phyloP scores from a whole-genome alignment of 148 eudicot species.

The Linanthus parryae region DNA sequence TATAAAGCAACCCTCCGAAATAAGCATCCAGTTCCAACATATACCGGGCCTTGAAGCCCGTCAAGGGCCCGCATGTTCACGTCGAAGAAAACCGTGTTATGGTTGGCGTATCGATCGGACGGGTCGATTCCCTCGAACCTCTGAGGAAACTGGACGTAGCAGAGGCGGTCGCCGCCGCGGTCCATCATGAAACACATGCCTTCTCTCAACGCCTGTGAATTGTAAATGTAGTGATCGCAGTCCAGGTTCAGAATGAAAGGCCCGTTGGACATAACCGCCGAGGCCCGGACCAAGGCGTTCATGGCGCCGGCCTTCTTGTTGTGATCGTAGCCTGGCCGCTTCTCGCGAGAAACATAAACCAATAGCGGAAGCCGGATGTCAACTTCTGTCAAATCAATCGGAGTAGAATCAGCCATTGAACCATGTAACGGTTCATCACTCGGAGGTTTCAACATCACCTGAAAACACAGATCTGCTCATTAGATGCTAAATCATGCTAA shows the following conservation, averaged over 20 bases:
- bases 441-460: conserved; percentile 94
- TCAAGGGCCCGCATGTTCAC: conserved; percentile 94
- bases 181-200: conserved; percentile 97
- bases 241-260: conserved; percentile 79
- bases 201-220: conserved; percentile 84
- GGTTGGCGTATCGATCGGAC: conserved; percentile 85
- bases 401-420: conserved; percentile 32
- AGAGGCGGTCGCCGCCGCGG: conserved; percentile 81
- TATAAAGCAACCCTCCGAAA: conserved; percentile 80
- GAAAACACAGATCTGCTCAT: no score
- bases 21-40: conserved; percentile 94
- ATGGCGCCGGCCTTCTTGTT: conserved; percentile 97
- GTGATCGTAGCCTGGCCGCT: conserved; percentile 90
- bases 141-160: conserved; percentile 86
- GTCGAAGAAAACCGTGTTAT: conserved; percentile 91
- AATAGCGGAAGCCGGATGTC: conserved; percentile 94
- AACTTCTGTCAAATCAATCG: conserved; percentile 55
- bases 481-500: no score
- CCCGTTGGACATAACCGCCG: conserved; percentile 94
- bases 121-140: conserved; percentile 87
- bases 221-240: conserved; percentile 85
- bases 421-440: conserved; percentile 69
- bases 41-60: conserved; percentile 91
- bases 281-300: conserved; percentile 88
- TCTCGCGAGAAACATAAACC: conserved; percentile 87